Evolutionary conservation across 441 rosid species (phyloP), one percentile per base, ranked within the genome.

Genomic region (Geranium incanum): DNA sequence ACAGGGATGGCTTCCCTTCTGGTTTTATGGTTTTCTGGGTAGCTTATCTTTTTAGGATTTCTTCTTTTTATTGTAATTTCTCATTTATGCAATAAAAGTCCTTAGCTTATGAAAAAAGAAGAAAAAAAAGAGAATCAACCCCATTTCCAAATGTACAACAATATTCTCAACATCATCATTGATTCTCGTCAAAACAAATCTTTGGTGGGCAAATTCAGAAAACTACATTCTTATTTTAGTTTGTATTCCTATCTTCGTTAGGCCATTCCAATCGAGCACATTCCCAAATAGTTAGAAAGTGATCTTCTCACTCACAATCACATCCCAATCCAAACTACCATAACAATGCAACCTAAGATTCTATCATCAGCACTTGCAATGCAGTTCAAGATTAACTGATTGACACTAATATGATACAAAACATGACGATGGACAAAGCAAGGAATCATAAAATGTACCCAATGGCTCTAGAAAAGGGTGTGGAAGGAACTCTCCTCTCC

Each of bases 401-500:
- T n/a, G 21, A 15, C 21, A 4, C 16, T 55, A 55, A 55, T 6
- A 55, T 16, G n/a, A 45, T 45, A 6, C 5, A 7, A 41, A 41
- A 11, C 48, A 41, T 41, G 48, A 41, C 1, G 11, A 52, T 15
- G 63, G 23, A 57, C 19, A 16, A 57, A 18, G 1, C 5, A 60
- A 39, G 3, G 13, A 11, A 37, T 16, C 18, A 71, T 4, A 6
- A 16, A 59, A 66, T 6, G 15, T 39, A 92, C 99, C 99, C 97
- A 69, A 89, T 72, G 39, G 96, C 95, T 83, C 99, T 85, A 8
- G 97, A 76, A 68, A 94, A 82, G 1, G 99, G 97, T 5, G 97
- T 94, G 39, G 97, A 82, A 55, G 99, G 99, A 80, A 90, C 97
- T 76, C 86, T 89, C 80, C 91, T 77, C 76, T 90, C 99, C 85